phyloP scores from a whole-genome alignment of 1,284 basidiomycete genomes.

The Moesziomyces sp. region DNA sequence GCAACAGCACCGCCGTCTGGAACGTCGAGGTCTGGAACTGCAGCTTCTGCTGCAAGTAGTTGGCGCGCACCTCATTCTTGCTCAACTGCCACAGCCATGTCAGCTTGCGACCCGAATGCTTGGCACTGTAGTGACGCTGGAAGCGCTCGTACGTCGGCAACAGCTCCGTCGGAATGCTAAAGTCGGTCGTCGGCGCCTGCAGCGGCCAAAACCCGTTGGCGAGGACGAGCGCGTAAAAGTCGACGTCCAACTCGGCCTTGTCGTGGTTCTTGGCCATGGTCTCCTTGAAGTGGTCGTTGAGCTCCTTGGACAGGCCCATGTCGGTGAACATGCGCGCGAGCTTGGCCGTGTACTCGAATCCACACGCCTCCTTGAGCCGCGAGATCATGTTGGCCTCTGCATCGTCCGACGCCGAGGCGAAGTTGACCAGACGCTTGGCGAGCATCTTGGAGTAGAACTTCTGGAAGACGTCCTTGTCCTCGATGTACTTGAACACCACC shows the following conservation, averaged over 20 bases:
- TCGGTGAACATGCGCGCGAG: slow-evolving; percentile 99
- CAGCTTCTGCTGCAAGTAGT: slow-evolving; percentile 92
- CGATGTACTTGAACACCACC: slow-evolving; percentile 98
- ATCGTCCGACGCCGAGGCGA: slow-evolving; percentile 93
- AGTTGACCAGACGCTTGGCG: slow-evolving; percentile 91
- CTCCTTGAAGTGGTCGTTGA: slow-evolving; percentile 96
- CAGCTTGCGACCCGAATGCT: slow-evolving; percentile 92
- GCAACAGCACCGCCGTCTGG: slow-evolving; percentile 92
- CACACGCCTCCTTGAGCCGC: slow-evolving; percentile 96
- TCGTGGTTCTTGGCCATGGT: slow-evolving; percentile 84
- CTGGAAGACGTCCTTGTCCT: slow-evolving; percentile 99
- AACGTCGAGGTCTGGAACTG: slow-evolving; percentile 94
- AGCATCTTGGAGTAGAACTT: slow-evolving; percentile 98
- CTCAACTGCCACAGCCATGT: slow-evolving; percentile 98
- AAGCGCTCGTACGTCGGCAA: slow-evolving; percentile 89
- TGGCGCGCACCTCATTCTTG: slow-evolving; percentile 93
- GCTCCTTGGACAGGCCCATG: slow-evolving; percentile 93
- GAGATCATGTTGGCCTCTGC: slow-evolving; percentile 98
- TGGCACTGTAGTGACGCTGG: slow-evolving; percentile 90
- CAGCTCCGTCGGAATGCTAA: slow-evolving; percentile 89
- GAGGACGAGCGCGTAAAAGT: slow-evolving; percentile 91
- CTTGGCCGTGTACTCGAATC: slow-evolving; percentile 98
- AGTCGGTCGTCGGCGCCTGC: slow-evolving; percentile 82
- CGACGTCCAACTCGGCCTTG: slow-evolving; percentile 71
- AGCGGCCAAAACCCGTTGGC: slow-evolving; percentile 98